A percentile compares a stretch with the other conserved stretches of the same genome.
Conservation (phyloP, 2,329 filamentous ascomycete species). For the Raffaelea albimanens region DNA sequence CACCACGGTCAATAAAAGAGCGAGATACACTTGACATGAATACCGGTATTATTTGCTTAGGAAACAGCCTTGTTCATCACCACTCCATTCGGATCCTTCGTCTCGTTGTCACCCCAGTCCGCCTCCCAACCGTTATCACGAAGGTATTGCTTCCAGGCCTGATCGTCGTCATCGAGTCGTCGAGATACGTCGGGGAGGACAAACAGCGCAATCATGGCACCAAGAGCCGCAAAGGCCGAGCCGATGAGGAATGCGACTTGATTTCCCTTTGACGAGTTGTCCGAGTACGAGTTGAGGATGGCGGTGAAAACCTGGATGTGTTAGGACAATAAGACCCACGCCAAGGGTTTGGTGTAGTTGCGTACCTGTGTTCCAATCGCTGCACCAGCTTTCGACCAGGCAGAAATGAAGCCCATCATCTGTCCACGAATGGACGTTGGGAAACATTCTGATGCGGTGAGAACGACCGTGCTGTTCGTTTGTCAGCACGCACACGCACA, state of each 20-base stretch:
- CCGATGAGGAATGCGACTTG: slow-evolving; percentile 42
- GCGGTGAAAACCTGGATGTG: slow-evolving; percentile 32
- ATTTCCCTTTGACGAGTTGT: slow-evolving; percentile 31
- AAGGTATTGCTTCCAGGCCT: slow-evolving; percentile 32
- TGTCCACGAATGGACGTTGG: slow-evolving; percentile 39
- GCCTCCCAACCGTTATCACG: slow-evolving; percentile 30
- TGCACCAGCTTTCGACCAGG: slow-evolving; percentile 38
- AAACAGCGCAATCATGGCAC: slow-evolving; percentile 32
- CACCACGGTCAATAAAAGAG: no score
- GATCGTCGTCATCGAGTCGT: slow-evolving; percentile 32
- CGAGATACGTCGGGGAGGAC: slow-evolving; percentile 29
- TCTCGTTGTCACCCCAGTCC: slow-evolving; percentile 21
- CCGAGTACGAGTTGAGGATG: slow-evolving; percentile 32
- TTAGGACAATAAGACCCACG: neutral
- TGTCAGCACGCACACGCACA: no score
- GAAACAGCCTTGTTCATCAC: slow-evolving; percentile 3
- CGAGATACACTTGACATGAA: no score
- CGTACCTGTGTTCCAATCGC: slow-evolving; percentile 34
- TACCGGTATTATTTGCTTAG: no score
- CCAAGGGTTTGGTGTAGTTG: neutral
- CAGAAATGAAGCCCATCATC: slow-evolving; percentile 36
- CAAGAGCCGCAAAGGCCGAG: slow-evolving; percentile 35
- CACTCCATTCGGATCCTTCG: slow-evolving; percentile 18
- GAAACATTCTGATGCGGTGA: slow-evolving; percentile 33
- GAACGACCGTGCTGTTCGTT: slow-evolving; percentile 19